These are phyloP conservation scores for Neostapfia colusana DNA, from an alignment of 176 grass and related monocot species.

Conservation along the genomic window DNA sequence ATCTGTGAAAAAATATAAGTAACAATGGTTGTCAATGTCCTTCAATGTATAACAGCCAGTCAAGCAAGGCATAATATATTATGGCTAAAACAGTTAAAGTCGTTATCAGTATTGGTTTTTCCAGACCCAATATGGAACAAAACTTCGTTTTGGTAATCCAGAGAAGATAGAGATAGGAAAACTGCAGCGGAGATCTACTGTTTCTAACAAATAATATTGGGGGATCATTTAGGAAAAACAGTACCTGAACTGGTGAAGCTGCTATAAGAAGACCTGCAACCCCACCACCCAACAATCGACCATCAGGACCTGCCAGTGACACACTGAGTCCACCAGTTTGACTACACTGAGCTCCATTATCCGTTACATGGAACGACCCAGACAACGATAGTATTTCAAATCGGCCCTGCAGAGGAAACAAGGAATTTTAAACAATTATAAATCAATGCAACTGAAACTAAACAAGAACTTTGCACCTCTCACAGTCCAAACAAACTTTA, in stretches of 20 bases:
- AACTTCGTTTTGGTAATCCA: background rate
- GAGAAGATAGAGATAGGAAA: background rate
- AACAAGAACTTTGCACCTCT: background rate
- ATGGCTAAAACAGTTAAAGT: background rate
- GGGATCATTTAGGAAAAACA: conserved; percentile 6
- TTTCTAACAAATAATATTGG: conserved; percentile 9
- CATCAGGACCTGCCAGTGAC: conserved; percentile 88
- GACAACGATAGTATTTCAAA: conserved; percentile 97
- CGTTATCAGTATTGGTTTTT: background rate
- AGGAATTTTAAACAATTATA: conserved; percentile 13
- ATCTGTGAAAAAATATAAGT: conserved; percentile 44
- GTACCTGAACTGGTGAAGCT: conserved; percentile 91
- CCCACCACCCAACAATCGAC: conserved; percentile 86
- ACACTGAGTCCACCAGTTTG: conserved; percentile 87
- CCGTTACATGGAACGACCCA: conserved; percentile 72
- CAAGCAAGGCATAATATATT: background rate
- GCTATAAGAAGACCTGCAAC: conserved; percentile 87
- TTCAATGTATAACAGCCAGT: background rate
- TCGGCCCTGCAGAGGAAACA: conserved; percentile 57
- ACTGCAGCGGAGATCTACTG: background rate
- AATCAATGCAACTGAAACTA: background rate
- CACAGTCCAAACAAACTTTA: background rate
- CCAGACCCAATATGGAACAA: background rate
- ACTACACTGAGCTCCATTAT: conserved; percentile 75
- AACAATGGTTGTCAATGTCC: background rate